Evolutionary conservation across 1,139 yeast genomes (phyloP), one percentile per base, ranked within the genome.

Genomic region (Zygosaccharomyces pseudobailii): DNA sequence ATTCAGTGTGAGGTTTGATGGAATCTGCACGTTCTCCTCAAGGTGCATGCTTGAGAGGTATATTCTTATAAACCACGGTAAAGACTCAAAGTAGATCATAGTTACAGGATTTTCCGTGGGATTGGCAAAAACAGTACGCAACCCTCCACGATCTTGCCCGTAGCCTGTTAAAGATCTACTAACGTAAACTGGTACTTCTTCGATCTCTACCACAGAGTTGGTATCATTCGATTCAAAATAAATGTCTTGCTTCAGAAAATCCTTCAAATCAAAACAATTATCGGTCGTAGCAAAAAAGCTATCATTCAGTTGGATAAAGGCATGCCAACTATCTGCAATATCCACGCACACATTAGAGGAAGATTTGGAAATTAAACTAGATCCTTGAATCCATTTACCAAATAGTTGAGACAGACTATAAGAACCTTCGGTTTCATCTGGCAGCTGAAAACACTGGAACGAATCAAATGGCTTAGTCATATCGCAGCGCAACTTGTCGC

Each of bases 61-160:
- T 3, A 88, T 69, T 55, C 94, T 79, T 80, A 90, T 84, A 64
- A 80, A 92, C 98, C 98, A 92, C 0, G 99, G 99, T 31, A 89
- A 72, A 0, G 89, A 76, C 65, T 92, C 97, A 58, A 83, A 84
- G 58, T 87, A 87, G 1, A 80, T 70, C 45, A 89, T 72, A 3
- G 68, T 67, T 1, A 81, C 76, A 0, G 75, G 66, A 13, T 67
- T 61, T 5, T 71, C 62, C 0, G 79, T 69, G 0, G 90, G 87
- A 61, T 92, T 94, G 20, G 73, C 71, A 58, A 90, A 78, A 6
- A 82, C 85, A 0, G 86, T 79, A 63, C 97, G 81, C 55, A 92
- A 73, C 0, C 97, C 97, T 48, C 97, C 97, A 51, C 79, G 76
- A 59, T 88, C 97, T 63, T 85, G 94, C 2, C 96, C 90, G 61